phyloP scores from a whole-genome alignment of 345 rosid genomes.

The Orychophragmus violaceus region DNA sequence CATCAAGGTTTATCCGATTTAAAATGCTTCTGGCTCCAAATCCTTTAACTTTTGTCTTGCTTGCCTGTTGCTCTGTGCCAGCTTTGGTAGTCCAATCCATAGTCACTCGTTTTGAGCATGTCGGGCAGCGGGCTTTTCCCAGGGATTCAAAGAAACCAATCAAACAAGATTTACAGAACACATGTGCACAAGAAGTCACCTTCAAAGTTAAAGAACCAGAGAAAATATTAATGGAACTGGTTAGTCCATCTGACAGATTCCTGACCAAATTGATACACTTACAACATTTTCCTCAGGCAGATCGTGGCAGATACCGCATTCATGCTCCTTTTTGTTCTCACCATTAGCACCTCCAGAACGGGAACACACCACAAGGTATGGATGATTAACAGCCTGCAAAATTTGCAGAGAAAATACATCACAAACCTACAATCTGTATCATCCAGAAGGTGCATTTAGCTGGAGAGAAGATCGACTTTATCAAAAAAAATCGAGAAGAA shows the following conservation, averaged over 20 bases:
- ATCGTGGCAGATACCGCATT: slow-evolving; percentile 77
- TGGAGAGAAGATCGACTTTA: too few relatives aligned
- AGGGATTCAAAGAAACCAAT: slow-evolving; percentile 55
- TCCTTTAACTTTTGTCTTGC: slow-evolving; percentile 63
- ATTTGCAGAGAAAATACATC: slow-evolving; percentile 22
- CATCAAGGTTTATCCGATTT: slow-evolving; percentile 65
- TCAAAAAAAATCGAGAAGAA: too few relatives aligned
- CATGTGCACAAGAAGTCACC: slow-evolving; percentile 79
- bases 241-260: slow-evolving; percentile 1
- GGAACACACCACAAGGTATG: slow-evolving; percentile 87
- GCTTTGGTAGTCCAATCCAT: slow-evolving; percentile 61
- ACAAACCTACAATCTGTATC: slow-evolving; percentile 8
- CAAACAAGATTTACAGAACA: slow-evolving; percentile 88
- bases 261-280: slow-evolving; percentile 22
- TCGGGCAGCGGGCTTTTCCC: slow-evolving; percentile 71
- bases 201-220: slow-evolving; percentile 28
- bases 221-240: neutral
- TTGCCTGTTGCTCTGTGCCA: slow-evolving; percentile 39
- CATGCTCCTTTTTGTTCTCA: slow-evolving; percentile 35
- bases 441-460: neutral
- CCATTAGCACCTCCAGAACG: slow-evolving; percentile 39
- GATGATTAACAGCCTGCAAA: slow-evolving; percentile 93
- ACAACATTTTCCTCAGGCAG: slow-evolving; percentile 78
- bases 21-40: slow-evolving; percentile 81
- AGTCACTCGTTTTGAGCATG: slow-evolving; percentile 65